Evolutionary conservation across 495 filamentous ascomycete genomes (phyloP).

Genomic region (Penicillium coffeae): DNA sequence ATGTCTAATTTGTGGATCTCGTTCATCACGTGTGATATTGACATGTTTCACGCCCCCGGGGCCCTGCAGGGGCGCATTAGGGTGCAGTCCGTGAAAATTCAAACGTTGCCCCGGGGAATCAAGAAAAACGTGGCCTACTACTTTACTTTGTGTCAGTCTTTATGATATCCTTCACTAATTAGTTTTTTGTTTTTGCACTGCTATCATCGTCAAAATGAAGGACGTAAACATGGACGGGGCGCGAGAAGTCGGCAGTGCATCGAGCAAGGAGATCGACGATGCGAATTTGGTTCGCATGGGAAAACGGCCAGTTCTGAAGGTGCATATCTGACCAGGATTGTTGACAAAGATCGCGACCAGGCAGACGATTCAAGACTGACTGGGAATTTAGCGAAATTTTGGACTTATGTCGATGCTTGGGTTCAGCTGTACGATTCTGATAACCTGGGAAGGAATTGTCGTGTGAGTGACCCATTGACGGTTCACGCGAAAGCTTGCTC

Average conservation of each 20-base stretch:
- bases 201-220: background rate
- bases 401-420: slow-evolving; percentile 47
- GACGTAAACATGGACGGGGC: background rate
- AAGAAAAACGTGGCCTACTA: too few species aligned
- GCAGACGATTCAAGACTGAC: background rate
- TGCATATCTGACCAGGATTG: background rate
- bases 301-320: slow-evolving; percentile 49
- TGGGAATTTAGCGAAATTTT: slow-evolving; percentile 38
- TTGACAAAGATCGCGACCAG: too few species aligned
- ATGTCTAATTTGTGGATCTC: too few species aligned
- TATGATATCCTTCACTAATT: too few species aligned
- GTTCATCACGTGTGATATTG: too few species aligned
- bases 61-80: too few species aligned
- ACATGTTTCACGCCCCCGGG: too few species aligned
- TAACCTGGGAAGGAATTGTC: slow-evolving; percentile 48
- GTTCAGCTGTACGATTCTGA: slow-evolving; percentile 48
- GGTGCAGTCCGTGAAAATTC: too few species aligned
- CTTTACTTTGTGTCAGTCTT: too few species aligned
- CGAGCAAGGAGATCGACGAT: slow-evolving; percentile 33
- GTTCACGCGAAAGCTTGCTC: background rate
- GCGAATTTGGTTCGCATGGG: slow-evolving; percentile 43
- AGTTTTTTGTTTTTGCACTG: too few species aligned
- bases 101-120: too few species aligned
- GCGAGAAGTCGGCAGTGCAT: slow-evolving; percentile 11
- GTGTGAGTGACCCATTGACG: slow-evolving; percentile 16